phyloP scores from a whole-genome alignment of 2,329 filamentous ascomycete species.

The Madurella mycetomatis region DNA sequence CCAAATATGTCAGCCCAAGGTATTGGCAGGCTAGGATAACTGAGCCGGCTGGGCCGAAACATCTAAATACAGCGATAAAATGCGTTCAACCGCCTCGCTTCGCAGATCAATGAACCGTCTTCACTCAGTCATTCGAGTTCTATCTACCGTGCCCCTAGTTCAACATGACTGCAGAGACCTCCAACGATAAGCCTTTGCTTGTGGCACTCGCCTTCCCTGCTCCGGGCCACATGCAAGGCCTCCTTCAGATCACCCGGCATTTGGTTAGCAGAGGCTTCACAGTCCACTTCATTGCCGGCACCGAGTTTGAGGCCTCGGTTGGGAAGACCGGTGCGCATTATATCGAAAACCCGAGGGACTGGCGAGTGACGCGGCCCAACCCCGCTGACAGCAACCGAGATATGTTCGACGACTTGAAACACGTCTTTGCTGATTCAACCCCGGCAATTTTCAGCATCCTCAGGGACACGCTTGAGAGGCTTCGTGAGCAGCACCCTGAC shows the following conservation, averaged over 20 bases:
- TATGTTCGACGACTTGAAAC: constrained; percentile 31
- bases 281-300: constrained; percentile 39
- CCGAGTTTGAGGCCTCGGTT: constrained; percentile 33
- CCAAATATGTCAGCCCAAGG: no score
- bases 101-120: no score
- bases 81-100: no score
- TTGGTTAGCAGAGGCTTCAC: constrained; percentile 39
- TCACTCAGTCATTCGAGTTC: background rate
- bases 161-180: background rate
- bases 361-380: background rate
- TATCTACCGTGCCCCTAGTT: background rate
- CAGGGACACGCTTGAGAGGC: constrained; percentile 29
- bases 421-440: constrained; percentile 33
- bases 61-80: no score
- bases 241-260: constrained; percentile 33
- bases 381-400: constrained; percentile 24
- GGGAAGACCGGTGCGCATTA: constrained; percentile 37
- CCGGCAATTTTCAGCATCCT: constrained; percentile 19
- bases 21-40: no score
- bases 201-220: constrained; percentile 28
- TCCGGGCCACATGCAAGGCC: constrained; percentile 31
- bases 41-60: no score
- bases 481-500: constrained; percentile 30
- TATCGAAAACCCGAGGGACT: constrained; percentile 21
- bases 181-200: constrained; percentile 27